A percentile compares a stretch with the other conserved stretches of the same genome.
These are phyloP conservation scores for Blumeria graminis DNA, from an alignment of 2,329 filamentous ascomycete genomes.

Conservation along the genomic window DNA sequence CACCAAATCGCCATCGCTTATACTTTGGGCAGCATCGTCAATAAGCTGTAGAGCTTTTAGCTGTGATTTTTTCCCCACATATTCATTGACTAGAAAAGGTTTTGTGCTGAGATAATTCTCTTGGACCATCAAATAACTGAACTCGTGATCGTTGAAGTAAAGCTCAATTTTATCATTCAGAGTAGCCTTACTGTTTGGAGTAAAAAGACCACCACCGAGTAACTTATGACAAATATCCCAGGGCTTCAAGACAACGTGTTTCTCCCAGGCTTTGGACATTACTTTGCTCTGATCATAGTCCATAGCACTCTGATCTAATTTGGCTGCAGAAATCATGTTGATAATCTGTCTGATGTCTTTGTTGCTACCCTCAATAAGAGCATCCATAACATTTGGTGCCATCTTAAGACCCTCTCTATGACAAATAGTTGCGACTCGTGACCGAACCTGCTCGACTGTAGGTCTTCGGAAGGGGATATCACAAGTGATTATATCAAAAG, in stretches of 20 bases:
- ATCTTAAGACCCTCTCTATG: slow-evolving; percentile 78
- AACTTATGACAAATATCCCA: slow-evolving; percentile 97
- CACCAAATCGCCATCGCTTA: slow-evolving; percentile 88
- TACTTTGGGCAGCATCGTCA: slow-evolving; percentile 77
- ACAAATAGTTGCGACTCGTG: slow-evolving; percentile 83
- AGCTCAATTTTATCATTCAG: slow-evolving; percentile 96
- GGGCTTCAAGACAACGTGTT: slow-evolving; percentile 85
- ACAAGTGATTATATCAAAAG: slow-evolving; percentile 67
- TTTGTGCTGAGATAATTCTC: slow-evolving; percentile 86
- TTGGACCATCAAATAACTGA: slow-evolving; percentile 92
- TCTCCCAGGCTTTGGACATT: slow-evolving; percentile 97
- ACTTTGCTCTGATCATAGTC: slow-evolving; percentile 67
- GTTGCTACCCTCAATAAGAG: slow-evolving; percentile 82
- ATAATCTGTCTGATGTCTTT: slow-evolving; percentile 95
- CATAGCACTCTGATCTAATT: slow-evolving; percentile 61
- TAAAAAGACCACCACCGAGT: slow-evolving; percentile 67
- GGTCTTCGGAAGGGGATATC: slow-evolving; percentile 76
- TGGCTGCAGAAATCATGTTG: slow-evolving; percentile 92
- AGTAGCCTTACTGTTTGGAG: slow-evolving; percentile 57
- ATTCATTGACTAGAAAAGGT: slow-evolving; percentile 37
- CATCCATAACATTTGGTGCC: slow-evolving; percentile 61
- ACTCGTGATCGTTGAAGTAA: slow-evolving; percentile 98
- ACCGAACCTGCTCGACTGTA: slow-evolving; percentile 73
- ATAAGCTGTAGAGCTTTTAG: slow-evolving; percentile 69
- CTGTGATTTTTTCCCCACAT: slow-evolving; percentile 31